Percentiles rank a stretch among this genome's conserved stretches.
Conservation (phyloP, 2,329 filamentous ascomycete species). For the Fusarium floridanum region DNA sequence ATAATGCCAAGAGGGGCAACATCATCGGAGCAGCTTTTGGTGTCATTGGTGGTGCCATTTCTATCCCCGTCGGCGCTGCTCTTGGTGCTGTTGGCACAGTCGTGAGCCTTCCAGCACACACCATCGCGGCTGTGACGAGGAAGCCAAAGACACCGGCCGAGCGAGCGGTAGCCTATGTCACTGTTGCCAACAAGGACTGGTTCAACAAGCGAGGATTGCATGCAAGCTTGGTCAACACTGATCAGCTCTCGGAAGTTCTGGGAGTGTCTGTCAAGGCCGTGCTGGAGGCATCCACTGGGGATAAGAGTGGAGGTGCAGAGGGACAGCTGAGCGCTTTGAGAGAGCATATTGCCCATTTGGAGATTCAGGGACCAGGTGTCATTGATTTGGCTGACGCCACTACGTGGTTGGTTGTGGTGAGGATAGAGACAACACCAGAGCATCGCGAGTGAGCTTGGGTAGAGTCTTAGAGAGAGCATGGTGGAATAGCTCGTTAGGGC, state of each 20-base stretch:
- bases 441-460: background rate
- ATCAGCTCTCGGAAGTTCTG: constrained; percentile 47
- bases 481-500: background rate
- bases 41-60: constrained; percentile 54
- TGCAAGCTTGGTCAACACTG: constrained; percentile 53
- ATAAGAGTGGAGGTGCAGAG: constrained; percentile 32
- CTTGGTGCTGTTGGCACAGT: constrained; percentile 53
- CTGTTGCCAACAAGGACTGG: constrained; percentile 60
- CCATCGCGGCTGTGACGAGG: constrained; percentile 50
- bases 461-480: background rate
- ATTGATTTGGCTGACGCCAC: constrained; percentile 47
- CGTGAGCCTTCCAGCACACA: constrained; percentile 50
- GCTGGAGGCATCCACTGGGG: constrained; percentile 52
- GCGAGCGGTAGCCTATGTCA: constrained; percentile 56
- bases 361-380: constrained; percentile 42
- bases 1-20: constrained; percentile 55
- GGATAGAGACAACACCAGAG: constrained; percentile 5
- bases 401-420: constrained; percentile 54
- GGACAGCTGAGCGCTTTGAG: constrained; percentile 45
- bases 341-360: constrained; percentile 47
- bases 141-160: constrained; percentile 58
- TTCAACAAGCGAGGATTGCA: constrained; percentile 54
- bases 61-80: constrained; percentile 55
- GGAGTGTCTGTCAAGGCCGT: constrained; percentile 53
- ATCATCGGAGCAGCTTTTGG: constrained; percentile 54